phyloP scores from a whole-genome alignment of 2,329 filamentous ascomycete species.

The Ceratocystiopsis sp. region DNA sequence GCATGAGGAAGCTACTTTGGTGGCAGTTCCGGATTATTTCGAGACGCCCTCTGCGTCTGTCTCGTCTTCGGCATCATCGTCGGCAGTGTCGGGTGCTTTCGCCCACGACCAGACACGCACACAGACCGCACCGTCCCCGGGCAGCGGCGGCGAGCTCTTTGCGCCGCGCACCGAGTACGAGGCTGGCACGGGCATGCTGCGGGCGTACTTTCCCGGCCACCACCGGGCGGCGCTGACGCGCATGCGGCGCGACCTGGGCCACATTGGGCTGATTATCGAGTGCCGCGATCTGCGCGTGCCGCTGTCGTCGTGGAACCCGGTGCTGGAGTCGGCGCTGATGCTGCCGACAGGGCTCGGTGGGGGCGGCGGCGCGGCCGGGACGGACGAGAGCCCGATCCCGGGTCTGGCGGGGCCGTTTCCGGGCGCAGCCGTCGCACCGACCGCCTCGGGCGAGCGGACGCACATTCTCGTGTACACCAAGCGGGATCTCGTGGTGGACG shows the following conservation, averaged over 20 bases:
- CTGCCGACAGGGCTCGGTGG: background rate
- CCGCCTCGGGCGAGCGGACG: conserved; percentile 37
- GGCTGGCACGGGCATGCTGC: conserved; percentile 54
- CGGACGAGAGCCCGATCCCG: background rate
- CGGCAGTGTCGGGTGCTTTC: no score
- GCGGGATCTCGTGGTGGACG: conserved; percentile 46
- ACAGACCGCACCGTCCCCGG: no score
- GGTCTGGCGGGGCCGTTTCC: conserved; percentile 4
- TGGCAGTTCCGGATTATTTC: no score
- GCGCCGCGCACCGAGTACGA: conserved; percentile 59
- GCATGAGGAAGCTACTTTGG: no score
- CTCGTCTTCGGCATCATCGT: no score
- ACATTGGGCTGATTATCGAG: conserved; percentile 79
- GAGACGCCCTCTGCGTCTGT: no score
- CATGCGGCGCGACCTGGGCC: conserved; percentile 66
- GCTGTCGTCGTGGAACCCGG: conserved; percentile 73
- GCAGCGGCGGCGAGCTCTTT: conserved; percentile 27
- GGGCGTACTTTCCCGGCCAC: conserved; percentile 90
- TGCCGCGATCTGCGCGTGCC: conserved; percentile 89
- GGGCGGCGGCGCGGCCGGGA: background rate
- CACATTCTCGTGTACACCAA: conserved; percentile 87
- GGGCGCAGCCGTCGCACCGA: background rate
- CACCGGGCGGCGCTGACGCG: conserved; percentile 65
- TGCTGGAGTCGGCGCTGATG: conserved; percentile 59
- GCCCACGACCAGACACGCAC: no score